Evolutionary conservation across 345 rosid genomes (phyloP), one percentile per base, ranked within the genome.

Genomic region (Melaleuca alternifolia): DNA sequence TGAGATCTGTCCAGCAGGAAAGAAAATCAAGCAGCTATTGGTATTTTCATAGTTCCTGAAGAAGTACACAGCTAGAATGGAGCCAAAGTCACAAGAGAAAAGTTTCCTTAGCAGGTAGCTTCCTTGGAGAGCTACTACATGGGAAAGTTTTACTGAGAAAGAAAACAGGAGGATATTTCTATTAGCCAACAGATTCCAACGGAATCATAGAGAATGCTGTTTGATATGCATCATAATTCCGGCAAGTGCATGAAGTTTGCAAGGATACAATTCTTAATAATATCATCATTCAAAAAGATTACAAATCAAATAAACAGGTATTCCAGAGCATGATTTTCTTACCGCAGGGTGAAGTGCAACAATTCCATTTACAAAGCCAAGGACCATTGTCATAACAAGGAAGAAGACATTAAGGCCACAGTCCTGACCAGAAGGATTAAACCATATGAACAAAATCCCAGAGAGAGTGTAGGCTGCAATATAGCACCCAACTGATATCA

Each of bases 341-440:
- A 95, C 99, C 87, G 93, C 91, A 89, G 99, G 99, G 87, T 95
- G 98, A 91, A 97, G 87, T n/a, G 98, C 98, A 54, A 95, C 85
- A 26, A 95, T 84, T 50, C 92, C 98, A 50, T 93, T 93, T 85
- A 85, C 90, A 85, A 97, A 93, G 84, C 98, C 97, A 77, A 97
- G 95, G 89, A 95, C 87, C 98, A 97, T 94, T 13, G 97, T 93
- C 98, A 95, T 91, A 86, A 94, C 94, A 48, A 97, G 91, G 93
- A 97, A 97, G 96, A 96, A 97, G 89, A 96, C 90, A 85, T 97
- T 97, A 57, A 97, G 96, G 84, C 98, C 96, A 33, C 99, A 97
- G 85, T 95, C 97, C 51, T 96, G 89, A 71, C 99, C 97, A n/a
- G 99, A 94, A 62, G 99, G 99, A 90, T 96, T 93, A 89, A 97